These are phyloP conservation scores for Magnusiomyces magnusii DNA, from an alignment of 1,139 yeast genomes.

Conservation along the genomic window DNA sequence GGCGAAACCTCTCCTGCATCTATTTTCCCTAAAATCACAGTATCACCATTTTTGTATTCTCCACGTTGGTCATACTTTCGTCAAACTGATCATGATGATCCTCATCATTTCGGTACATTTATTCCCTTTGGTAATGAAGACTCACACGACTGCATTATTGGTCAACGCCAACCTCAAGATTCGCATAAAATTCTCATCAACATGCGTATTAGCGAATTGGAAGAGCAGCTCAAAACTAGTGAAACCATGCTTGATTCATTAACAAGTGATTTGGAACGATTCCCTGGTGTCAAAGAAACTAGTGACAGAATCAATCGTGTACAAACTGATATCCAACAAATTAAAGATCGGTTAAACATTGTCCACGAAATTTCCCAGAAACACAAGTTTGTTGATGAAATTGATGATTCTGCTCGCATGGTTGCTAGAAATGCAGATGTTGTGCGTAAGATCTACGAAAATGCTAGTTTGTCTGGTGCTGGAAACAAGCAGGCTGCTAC, in stretches of 20 bases:
- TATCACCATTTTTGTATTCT: conserved; percentile 59
- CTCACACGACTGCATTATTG: conserved; percentile 63
- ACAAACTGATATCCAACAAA: conserved; percentile 33
- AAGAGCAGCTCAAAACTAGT: conserved; percentile 39
- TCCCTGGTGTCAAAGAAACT: conserved; percentile 23
- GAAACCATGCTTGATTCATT: conserved; percentile 34
- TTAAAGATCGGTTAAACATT: conserved; percentile 29
- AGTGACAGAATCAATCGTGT: conserved; percentile 27
- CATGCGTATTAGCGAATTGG: conserved; percentile 36
- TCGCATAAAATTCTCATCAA: conserved; percentile 30
- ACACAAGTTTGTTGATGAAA: conserved; percentile 1
- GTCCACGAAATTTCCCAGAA: not conserved
- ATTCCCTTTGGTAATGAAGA: conserved; percentile 60
- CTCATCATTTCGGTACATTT: conserved; percentile 39
- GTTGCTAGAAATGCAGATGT: conserved; percentile 8
- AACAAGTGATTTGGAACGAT: conserved; percentile 22
- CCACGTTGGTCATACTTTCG: conserved; percentile 75
- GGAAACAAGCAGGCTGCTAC: not conserved
- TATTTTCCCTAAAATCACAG: conserved; percentile 48
- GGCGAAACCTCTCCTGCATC: conserved; percentile 37
- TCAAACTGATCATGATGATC: conserved; percentile 41
- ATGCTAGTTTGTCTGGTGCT: not conserved
- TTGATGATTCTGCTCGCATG: conserved; percentile 11
- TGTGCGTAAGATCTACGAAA: not conserved
- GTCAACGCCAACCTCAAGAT: conserved; percentile 33